phyloP scores from a whole-genome alignment of 768 basidiomycete genomes.

The Lactifluus pinguis region DNA sequence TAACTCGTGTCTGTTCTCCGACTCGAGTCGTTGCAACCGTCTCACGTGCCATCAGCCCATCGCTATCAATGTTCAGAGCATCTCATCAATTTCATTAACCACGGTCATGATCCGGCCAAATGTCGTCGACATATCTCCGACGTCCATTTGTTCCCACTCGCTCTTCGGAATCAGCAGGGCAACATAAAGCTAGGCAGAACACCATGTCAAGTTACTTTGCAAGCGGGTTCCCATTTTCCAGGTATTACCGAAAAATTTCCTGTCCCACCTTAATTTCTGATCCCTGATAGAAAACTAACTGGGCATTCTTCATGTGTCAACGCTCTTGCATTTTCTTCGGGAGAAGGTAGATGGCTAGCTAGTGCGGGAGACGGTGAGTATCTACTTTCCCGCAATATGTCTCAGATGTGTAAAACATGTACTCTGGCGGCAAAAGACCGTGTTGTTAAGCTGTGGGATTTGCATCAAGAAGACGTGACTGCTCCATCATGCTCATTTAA shows the following conservation, averaged over 20 bases:
- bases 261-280: not conserved
- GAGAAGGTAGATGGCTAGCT: constrained; percentile 31
- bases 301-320: constrained; percentile 33
- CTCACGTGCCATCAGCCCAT: too few relatives aligned
- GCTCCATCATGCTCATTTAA: constrained; percentile 23
- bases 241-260: not conserved
- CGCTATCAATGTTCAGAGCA: not conserved
- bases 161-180: not conserved
- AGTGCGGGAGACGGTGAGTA: constrained; percentile 31
- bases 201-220: constrained; percentile 1
- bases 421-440: constrained; percentile 22
- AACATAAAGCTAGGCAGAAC: constrained; percentile 3
- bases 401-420: not conserved
- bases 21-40: not conserved
- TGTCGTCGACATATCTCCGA: constrained; percentile 5
- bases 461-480: constrained; percentile 26
- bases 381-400: not conserved
- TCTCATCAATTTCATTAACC: not conserved
- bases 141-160: not conserved
- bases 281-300: constrained; percentile 24
- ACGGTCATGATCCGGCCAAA: constrained; percentile 5
- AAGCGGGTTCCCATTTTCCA: constrained; percentile 9
- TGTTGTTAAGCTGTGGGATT: constrained; percentile 29
- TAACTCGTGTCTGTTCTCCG: not conserved
- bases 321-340: constrained; percentile 28